Conservation (phyloP, 768 basidiomycete genomes). For the Kwoniella dejecticola region DNA sequence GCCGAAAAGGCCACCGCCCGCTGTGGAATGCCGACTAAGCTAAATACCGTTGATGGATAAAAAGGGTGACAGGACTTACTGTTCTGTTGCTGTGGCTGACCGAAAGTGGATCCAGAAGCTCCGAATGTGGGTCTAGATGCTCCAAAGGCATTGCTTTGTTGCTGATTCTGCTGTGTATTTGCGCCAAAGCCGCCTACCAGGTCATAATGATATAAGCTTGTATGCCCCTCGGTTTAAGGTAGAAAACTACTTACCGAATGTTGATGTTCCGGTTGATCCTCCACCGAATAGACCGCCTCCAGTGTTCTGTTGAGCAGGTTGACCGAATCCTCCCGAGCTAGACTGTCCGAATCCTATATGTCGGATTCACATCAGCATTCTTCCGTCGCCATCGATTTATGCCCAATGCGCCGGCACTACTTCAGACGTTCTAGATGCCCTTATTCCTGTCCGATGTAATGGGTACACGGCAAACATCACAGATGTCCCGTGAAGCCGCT, state of each 20-base stretch:
- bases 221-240: not conserved
- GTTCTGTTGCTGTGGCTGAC: constrained; percentile 56
- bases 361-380: not conserved
- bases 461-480: too few species aligned
- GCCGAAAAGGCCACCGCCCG: constrained; percentile 33
- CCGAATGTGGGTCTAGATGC: constrained; percentile 48
- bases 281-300: constrained; percentile 39
- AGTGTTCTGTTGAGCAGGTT: constrained; percentile 23
- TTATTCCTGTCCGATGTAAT: too few species aligned
- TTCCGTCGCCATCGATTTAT: too few species aligned
- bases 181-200: constrained; percentile 61
- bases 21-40: not conserved
- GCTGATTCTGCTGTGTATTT: constrained; percentile 59
- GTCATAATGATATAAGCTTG: not conserved
- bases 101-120: constrained; percentile 65
- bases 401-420: not conserved
- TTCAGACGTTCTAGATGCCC: not conserved
- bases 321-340: constrained; percentile 20
- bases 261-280: constrained; percentile 6
- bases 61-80: not conserved
- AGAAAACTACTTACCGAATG: constrained; percentile 14
- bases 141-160: constrained; percentile 59
- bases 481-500: too few species aligned
- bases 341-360: constrained; percentile 15
- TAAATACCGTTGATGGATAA: not conserved